These are phyloP conservation scores for Penstemon barbatus DNA, from an alignment of 257 asterid species.

Conservation along the genomic window DNA sequence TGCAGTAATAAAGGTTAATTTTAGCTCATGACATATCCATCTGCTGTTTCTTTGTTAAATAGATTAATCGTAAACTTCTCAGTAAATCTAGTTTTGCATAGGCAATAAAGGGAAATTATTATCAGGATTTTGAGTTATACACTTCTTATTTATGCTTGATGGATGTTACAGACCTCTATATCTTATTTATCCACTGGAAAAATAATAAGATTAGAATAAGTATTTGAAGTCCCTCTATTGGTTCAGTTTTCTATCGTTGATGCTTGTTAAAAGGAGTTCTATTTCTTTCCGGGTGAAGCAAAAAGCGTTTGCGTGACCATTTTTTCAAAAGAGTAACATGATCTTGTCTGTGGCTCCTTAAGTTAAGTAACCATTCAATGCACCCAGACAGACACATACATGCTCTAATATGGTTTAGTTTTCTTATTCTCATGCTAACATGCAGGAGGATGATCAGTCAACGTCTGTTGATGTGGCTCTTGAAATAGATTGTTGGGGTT, in stretches of 20 bases:
- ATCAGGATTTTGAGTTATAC: not conserved
- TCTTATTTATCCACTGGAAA: constrained; percentile 11
- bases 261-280: not conserved
- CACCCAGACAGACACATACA: constrained; percentile 1
- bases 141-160: constrained; percentile 11
- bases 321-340: not conserved
- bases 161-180: constrained; percentile 11
- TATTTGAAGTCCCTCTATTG: not conserved
- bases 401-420: constrained; percentile 1
- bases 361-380: not conserved
- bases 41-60: not conserved
- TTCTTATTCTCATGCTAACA: constrained; percentile 30
- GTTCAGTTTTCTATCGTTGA: not conserved
- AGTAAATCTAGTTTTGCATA: constrained; percentile 19
- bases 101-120: constrained; percentile 1
- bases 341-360: not conserved
- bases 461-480: constrained; percentile 48
- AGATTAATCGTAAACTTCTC: constrained; percentile 2
- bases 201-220: constrained; percentile 2
- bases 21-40: constrained; percentile 22
- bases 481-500: constrained; percentile 91
- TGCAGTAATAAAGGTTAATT: constrained; percentile 4
- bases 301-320: not conserved
- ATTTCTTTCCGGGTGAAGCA: not conserved
- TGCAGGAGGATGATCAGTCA: constrained; percentile 58